Base-by-base conservation (phyloP, 768 basidiomycete genomes). In the Boletus eberwhitei region DNA sequence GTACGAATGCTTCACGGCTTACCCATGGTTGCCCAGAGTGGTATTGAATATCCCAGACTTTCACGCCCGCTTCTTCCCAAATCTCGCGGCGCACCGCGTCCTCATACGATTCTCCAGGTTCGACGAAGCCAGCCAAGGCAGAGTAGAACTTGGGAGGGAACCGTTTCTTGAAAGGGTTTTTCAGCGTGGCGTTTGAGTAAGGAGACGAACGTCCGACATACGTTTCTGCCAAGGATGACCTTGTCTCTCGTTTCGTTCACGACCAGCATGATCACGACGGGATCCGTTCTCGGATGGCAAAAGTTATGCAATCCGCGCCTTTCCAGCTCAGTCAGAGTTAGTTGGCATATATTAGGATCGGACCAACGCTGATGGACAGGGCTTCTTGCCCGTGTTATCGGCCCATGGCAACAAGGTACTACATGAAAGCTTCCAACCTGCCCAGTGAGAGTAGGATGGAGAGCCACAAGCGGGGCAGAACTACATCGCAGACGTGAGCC, bases 51-150 rank as follows among this genome's bases (percentile, higher is more conserved):
- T 92, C 79, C 75, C 86, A 87, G 22, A 92, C 90, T 44, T 79
- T 81, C n/a, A 98, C 80, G 5, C 96, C 96, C 2, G 92, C 90
- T 70, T 98, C 96, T 70, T 99, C 96, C 86, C 92, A 92, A 70
- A 96, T 87, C 71, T 98, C 96, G 37, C 96, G 80, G 49, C 81
- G 77, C 31, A 98, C 94, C 2, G 95, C 88, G 61, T 98, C 94
- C 66, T 99, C 96, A 59, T 97, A 88, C 0, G 89, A 84, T 69
- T 99, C 96, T 11, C 89, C 94, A 5, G 94, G 93, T 68, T 98
- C 96, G 42, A 95, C 81, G 67, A 98, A 98, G 3, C 96, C 96
- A 1, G 95, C 93, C 29, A 98, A 73, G 43, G 92, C 91, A 1
- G 93, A 95, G 71, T 93, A 97, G 70, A 90, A 88, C 46, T 76